Evolutionary conservation across 768 basidiomycete species (phyloP), one percentile per base, ranked within the genome.

Genomic region (Lentinula lateritia): DNA sequence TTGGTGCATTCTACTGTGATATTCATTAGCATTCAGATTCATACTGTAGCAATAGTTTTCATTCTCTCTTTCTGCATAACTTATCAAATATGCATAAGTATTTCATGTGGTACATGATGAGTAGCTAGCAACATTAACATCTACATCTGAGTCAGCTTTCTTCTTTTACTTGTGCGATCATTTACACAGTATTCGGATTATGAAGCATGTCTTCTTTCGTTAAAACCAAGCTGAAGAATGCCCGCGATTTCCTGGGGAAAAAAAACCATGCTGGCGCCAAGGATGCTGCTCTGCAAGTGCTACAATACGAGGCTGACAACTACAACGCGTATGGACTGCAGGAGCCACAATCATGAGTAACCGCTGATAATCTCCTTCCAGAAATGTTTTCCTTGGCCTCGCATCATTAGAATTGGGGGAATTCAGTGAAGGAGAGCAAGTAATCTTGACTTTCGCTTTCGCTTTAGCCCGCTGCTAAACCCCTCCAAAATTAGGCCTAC

Each of bases 311-410:
- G 61, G 81, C 88, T 1, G 82, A 85, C 46, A 94, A 93, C 68
- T 96, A 96, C 70, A 87, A 90, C 68, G 95, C 92, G 93, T 95
- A 71, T 68, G 89, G 81, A 20, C 12, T 35, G 3, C n/a, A 3
- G 23, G 15, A 41, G 48, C 50, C 34, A 46, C n/a, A 46, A 50
- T 20, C 38, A 41, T 39, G 6, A 16, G 15, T 36, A 28, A 16
- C 16, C 18, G 20, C 38, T 41, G 32, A 67, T 50, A 38, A 23
- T 63, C 20, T 55, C 15, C 16, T 35, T 28, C 28, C 70, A 98
- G 95, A 5, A 83, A 90, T 70, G 89, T 97, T 23, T 97, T 95
- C 70, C 80, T 92, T 32, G 95, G 88, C 2, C 75, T 97, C 10
- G 87, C 97, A 1, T 78, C 83, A 23, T 77, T 93, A 10, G 92